These are phyloP conservation scores for Thelonectria rubi DNA, from an alignment of 2,329 filamentous ascomycete genomes.

Conservation along the genomic window DNA sequence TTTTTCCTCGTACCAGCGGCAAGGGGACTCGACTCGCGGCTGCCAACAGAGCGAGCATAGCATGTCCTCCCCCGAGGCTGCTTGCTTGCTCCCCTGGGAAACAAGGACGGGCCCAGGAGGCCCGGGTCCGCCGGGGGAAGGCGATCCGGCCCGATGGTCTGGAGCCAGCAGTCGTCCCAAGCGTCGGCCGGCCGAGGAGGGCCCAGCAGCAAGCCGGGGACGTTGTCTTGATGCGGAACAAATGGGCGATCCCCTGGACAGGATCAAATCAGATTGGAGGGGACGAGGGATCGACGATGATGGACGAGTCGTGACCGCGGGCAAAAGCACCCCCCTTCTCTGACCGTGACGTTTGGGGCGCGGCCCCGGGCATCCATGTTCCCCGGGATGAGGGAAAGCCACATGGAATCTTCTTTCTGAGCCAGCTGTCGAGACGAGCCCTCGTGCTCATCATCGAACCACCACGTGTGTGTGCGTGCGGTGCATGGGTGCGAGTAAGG, in stretches of 20 bases:
- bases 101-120: slow-evolving; percentile 17
- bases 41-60: no score
- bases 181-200: slow-evolving; percentile 26
- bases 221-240: slow-evolving; percentile 22
- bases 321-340: no score
- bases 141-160: slow-evolving; percentile 42
- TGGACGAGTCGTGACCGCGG: background rate
- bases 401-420: slow-evolving; percentile 11
- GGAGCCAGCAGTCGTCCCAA: slow-evolving; percentile 38
- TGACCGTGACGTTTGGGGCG: background rate
- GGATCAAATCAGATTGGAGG: slow-evolving; percentile 15
- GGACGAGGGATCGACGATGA: slow-evolving; percentile 4
- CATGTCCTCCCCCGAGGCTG: no score
- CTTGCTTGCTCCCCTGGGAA: slow-evolving; percentile 5
- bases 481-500: slow-evolving; percentile 18
- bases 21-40: background rate
- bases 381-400: slow-evolving; percentile 3
- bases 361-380: slow-evolving; percentile 17
- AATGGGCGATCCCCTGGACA: slow-evolving; percentile 9
- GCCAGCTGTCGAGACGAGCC: background rate
- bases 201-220: slow-evolving; percentile 27
- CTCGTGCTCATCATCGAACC: slow-evolving; percentile 22
- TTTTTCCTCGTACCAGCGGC: background rate
- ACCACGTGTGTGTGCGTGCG: slow-evolving; percentile 9
- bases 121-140: slow-evolving; percentile 39